Percentiles rank a stretch among this genome's conserved stretches.
Conservation (phyloP, 345 rosid species). For the Gossypium ekmanianum region DNA sequence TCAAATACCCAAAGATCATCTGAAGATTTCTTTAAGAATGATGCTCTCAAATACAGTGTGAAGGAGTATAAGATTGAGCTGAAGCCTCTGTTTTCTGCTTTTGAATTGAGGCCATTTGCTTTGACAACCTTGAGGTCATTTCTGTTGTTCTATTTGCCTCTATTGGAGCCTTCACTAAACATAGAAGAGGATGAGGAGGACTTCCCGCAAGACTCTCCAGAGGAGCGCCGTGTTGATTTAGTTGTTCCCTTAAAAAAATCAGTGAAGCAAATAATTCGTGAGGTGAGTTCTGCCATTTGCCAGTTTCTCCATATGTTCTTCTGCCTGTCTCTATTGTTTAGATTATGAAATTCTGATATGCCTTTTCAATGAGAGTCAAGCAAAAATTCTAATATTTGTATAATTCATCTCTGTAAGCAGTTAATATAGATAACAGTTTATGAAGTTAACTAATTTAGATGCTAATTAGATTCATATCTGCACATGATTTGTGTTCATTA, state of each 20-base stretch:
- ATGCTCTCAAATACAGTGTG: constrained; percentile 41
- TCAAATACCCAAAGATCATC: constrained; percentile 42
- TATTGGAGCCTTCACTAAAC: constrained; percentile 64
- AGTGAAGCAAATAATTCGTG: constrained; percentile 78
- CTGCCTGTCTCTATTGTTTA: not conserved
- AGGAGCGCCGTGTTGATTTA: constrained; percentile 49
- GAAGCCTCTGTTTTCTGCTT: constrained; percentile 82
- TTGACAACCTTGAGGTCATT: constrained; percentile 87
- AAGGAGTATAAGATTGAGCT: constrained; percentile 71
- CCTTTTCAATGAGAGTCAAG: not conserved
- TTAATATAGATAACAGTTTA: not conserved
- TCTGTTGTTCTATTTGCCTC: constrained; percentile 78
- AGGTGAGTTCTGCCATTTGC: constrained; percentile 43
- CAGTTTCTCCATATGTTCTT: not conserved
- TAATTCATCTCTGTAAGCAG: not conserved
- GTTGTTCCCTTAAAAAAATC: constrained; percentile 85
- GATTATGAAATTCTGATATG: not conserved
- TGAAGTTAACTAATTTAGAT: not conserved
- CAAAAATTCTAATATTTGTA: not conserved
- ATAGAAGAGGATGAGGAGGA: constrained; percentile 67
- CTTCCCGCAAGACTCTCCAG: constrained; percentile 49
- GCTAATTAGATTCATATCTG: not conserved
- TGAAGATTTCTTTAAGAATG: constrained; percentile 36
- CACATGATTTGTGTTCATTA: not conserved
- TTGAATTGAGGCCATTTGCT: constrained; percentile 67